A percentile compares a stretch with the other conserved stretches of the same genome.
Conservation (phyloP, 129 eudicot species). For the Flaveria sonorensis region DNA sequence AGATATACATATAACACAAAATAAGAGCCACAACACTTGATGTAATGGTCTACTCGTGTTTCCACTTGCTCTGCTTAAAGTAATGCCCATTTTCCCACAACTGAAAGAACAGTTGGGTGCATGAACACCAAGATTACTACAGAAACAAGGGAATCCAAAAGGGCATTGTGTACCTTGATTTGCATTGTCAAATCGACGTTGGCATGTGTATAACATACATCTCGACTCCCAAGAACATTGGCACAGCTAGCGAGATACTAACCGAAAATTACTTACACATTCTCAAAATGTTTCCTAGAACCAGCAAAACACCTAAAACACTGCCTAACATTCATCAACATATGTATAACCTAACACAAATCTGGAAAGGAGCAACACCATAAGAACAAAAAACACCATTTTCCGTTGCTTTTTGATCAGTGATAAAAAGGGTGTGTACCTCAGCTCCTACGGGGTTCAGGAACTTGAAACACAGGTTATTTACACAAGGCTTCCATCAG, state of each 20-base stretch:
- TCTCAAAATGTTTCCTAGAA: constrained; percentile 28
- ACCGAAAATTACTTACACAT: constrained; percentile 28
- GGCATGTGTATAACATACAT: constrained; percentile 25
- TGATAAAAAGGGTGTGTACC: background rate
- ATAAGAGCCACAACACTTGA: too few species aligned
- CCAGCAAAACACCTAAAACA: constrained; percentile 11
- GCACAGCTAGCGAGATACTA: constrained; percentile 37
- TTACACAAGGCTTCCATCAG: constrained; percentile 37
- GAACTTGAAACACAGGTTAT: constrained; percentile 40
- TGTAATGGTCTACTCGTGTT: too few species aligned
- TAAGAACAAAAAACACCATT: constrained; percentile 17
- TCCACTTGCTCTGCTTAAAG: too few species aligned
- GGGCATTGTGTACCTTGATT: background rate
- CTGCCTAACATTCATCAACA: constrained; percentile 29
- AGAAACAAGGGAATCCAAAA: background rate
- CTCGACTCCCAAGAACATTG: constrained; percentile 9
- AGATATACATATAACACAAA: too few species aligned
- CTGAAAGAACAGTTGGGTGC: too few species aligned
- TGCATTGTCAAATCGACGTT: constrained; percentile 40
- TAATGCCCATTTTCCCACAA: too few species aligned
- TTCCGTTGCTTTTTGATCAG: constrained; percentile 17
- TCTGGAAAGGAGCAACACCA: constrained; percentile 23
- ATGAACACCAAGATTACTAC: too few species aligned
- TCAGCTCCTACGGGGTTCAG: background rate
- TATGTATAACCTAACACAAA: constrained; percentile 38